phyloP scores from a whole-genome alignment of 805 yeast genomes.

The Schizosaccharomyces lindneri region DNA sequence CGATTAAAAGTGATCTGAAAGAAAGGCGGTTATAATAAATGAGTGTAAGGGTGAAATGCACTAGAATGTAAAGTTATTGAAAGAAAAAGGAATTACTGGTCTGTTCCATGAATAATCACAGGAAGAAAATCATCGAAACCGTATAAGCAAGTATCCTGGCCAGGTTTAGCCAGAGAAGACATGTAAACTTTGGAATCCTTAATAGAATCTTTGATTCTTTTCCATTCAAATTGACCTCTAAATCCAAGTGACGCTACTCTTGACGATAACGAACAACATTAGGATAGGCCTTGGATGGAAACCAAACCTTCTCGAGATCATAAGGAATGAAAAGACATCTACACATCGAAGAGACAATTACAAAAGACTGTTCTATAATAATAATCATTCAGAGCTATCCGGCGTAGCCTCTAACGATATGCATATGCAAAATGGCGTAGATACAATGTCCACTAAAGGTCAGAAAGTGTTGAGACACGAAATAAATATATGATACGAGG shows the following conservation, averaged over 20 bases:
- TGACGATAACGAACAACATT: conserved; percentile 17
- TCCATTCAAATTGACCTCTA: conserved; percentile 2
- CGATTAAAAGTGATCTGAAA: conserved; percentile 29
- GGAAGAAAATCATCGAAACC: conserved; percentile 1
- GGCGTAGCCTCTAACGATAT: conserved; percentile 14
- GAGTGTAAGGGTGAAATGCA: conserved; percentile 57
- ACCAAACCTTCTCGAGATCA: conserved; percentile 22
- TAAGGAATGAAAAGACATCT: conserved; percentile 13
- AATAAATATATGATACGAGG: conserved; percentile 14
- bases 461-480: conserved; percentile 24
- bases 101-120: neutral
- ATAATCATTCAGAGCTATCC: conserved; percentile 22
- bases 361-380: conserved; percentile 17
- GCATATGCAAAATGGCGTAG: conserved; percentile 21
- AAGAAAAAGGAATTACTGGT: conserved; percentile 24
- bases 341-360: conserved; percentile 17
- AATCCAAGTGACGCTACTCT: neutral
- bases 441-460: conserved; percentile 21
- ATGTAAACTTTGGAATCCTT: neutral
- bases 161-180: neutral
- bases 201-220: neutral
- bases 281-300: conserved; percentile 18
- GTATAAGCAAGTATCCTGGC: neutral
- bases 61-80: conserved; percentile 58
- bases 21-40: conserved; percentile 31